Conservation (phyloP, 495 filamentous ascomycete species). For the Staphylotrichum longicolle region DNA sequence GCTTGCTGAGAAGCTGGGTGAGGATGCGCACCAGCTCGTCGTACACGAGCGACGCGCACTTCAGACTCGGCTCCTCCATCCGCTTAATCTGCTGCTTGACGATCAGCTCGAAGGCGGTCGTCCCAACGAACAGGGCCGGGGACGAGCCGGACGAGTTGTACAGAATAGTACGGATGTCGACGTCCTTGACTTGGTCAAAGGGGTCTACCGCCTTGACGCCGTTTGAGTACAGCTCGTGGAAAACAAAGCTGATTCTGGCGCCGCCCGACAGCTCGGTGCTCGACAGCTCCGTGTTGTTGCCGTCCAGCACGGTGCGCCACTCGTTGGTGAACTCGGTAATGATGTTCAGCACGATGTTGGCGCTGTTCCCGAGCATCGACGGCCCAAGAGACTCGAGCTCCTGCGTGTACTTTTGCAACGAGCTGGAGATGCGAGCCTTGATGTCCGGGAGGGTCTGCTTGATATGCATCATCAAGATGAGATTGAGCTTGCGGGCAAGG, state of each 20-base stretch:
- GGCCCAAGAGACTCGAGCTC: conserved; percentile 85
- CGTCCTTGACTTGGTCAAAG: conserved; percentile 95
- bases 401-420: conserved; percentile 83
- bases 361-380: conserved; percentile 92
- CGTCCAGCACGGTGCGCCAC: conserved; percentile 93
- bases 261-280: conserved; percentile 93
- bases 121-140: conserved; percentile 95
- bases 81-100: conserved; percentile 99
- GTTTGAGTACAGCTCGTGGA: conserved; percentile 97
- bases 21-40: conserved; percentile 97
- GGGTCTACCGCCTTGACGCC: conserved; percentile 98
- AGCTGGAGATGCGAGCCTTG: conserved; percentile 89
- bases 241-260: conserved; percentile 98
- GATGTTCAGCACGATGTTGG: conserved; percentile 95
- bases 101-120: conserved; percentile 94
- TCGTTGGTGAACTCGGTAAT: conserved; percentile 99
- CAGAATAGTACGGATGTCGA: conserved; percentile 93
- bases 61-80: conserved; percentile 91
- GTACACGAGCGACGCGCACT: conserved; percentile 95
- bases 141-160: conserved; percentile 99
- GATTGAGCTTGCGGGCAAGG: conserved; percentile 91
- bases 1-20: conserved; percentile 81
- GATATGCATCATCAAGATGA: conserved; percentile 99
- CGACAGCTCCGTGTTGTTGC: conserved; percentile 93
- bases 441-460: conserved; percentile 99